phyloP scores from a whole-genome alignment of 306 rosid species.

The Cucumis melo region DNA sequence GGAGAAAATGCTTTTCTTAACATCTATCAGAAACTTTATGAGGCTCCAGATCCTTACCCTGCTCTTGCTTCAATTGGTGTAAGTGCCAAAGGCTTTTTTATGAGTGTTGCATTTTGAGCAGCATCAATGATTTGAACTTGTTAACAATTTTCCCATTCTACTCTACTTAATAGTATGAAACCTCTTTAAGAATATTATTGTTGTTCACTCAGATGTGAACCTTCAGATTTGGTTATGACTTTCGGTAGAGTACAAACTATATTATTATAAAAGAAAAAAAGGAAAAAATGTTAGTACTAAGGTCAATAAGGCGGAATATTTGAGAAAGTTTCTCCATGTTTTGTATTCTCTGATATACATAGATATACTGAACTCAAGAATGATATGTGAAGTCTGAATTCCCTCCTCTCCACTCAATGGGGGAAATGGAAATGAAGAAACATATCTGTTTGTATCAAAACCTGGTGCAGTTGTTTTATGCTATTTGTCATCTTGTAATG shows the following conservation, averaged over 20 bases:
- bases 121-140: background rate
- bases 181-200: background rate
- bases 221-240: background rate
- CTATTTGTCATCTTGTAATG: background rate
- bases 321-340: background rate
- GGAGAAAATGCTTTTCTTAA: conserved; percentile 98
- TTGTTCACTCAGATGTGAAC: background rate
- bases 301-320: background rate
- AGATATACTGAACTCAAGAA: background rate
- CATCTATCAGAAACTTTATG: conserved; percentile 86
- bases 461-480: background rate
- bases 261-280: background rate
- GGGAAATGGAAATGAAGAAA: background rate
- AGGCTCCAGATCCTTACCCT: conserved; percentile 97
- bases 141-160: background rate
- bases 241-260: background rate
- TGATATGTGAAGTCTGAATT: background rate
- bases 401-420: background rate
- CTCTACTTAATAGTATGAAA: background rate
- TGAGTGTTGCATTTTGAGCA: conserved; percentile 1
- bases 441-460: background rate
- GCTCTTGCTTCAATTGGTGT: conserved; percentile 85
- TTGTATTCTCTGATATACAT: background rate
- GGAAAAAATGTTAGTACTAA: background rate
- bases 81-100: conserved; percentile 26